Evolutionary conservation across 768 basidiomycete species (phyloP), one percentile per base, ranked within the genome.

Genomic region (Calocera cornea): DNA sequence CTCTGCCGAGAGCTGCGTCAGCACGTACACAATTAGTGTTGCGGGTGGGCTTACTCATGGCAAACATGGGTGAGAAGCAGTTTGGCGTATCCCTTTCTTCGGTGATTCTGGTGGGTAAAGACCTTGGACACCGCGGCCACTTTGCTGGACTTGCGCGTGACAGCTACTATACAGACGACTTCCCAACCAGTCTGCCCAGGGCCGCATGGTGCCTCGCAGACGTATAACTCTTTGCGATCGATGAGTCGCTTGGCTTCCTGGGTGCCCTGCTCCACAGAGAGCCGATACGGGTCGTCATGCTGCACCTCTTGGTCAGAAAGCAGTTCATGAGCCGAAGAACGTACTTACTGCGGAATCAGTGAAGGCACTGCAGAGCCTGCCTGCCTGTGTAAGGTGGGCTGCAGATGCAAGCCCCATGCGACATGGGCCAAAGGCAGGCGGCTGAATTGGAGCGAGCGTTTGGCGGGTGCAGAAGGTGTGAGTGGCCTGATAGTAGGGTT

Each of bases 81-180:
- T 72, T 83, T 83, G 0, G 89, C 89, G 70, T 82, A 87, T 1
- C 85, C 82, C 0, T 73, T 76, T 0, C 80, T 73, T 44, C 86
- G 79, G 80, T 83, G 86, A 1, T 71, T 44, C 0, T 82, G 77
- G 54, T 80, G 77, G 0, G 89, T 90, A 72, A 79, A 87, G 0
- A 90, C 88, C 73, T 91, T 90, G 41, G 86, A 86, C 54, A 91
- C 84, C 0, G 86, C 83, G 1, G 84, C 83, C 27, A 87, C 81
- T 2, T 71, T 79, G 2, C 64, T 64, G 60, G 80, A 84, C 67
- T 84, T 83, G 14, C 90, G 79, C 7, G 88, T 88, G 34, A 82
- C 83, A 16, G 88, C 88, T 3, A 86, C 86, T 41, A 90, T 83
- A 22, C 81, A 88, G 0, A 88, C 86, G 24, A 86, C 80, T 22